phyloP scores from a whole-genome alignment of 2,329 filamentous ascomycete genomes.

The Magnaporthiopsis incrustans region DNA sequence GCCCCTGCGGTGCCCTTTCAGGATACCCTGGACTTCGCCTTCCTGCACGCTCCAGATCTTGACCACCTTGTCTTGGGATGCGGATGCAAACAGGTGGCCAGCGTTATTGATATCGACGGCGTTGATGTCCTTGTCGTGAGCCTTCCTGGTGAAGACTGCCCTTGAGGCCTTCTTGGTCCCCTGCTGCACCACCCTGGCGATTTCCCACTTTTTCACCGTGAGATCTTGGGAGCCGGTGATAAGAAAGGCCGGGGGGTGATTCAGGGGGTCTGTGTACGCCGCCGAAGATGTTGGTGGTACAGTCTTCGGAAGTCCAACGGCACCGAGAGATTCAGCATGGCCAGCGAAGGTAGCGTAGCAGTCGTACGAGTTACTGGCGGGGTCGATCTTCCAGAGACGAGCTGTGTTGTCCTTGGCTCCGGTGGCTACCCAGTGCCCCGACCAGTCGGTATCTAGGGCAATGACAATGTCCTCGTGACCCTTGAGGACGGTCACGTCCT shows the following conservation, averaged over 20 bases:
- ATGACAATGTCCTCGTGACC: constrained; percentile 96
- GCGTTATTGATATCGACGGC: constrained; percentile 74
- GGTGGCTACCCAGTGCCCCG: constrained; percentile 91
- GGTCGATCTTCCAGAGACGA: constrained; percentile 80
- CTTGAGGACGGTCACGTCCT: constrained; percentile 76
- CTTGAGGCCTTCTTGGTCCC: constrained; percentile 45
- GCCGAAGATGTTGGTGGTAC: constrained; percentile 60
- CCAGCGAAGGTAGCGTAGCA: constrained; percentile 61
- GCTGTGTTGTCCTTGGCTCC: constrained; percentile 96
- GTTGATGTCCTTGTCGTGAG: constrained; percentile 98
- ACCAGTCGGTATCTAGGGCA: constrained; percentile 90
- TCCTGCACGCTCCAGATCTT: constrained; percentile 93
- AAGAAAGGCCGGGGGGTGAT: constrained; percentile 73
- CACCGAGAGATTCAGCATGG: constrained; percentile 88
- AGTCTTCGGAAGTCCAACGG: constrained; percentile 71
- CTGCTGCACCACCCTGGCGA: constrained; percentile 47
- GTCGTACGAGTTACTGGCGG: constrained; percentile 56
- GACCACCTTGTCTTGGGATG: constrained; percentile 91
- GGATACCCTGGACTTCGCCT: constrained; percentile 83
- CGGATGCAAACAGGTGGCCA: constrained; percentile 81
- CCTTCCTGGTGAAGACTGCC: constrained; percentile 82
- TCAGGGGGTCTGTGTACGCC: constrained; percentile 64
- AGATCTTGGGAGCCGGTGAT: constrained; percentile 92
- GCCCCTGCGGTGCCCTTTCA: constrained; percentile 86
- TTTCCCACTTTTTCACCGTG: constrained; percentile 91